Percentiles rank a stretch among this genome's conserved stretches.
Evolutionary conservation across 169 alveolate genomes (phyloP).

Genomic region (Plasmodium coatneyi): DNA sequence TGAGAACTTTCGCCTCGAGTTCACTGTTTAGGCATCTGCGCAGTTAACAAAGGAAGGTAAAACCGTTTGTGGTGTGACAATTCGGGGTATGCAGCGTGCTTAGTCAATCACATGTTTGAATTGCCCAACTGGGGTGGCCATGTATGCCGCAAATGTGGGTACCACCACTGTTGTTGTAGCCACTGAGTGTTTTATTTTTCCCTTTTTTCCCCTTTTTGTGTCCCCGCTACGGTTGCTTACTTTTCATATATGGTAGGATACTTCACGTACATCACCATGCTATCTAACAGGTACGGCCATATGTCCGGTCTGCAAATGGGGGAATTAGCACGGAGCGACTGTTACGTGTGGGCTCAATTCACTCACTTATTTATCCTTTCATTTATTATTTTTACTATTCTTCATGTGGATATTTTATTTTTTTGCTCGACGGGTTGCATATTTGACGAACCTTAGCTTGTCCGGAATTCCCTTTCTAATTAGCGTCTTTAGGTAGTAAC

Average conservation of each 20-base stretch:
- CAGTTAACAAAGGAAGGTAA: background rate
- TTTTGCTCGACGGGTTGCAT: background rate
- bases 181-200: background rate
- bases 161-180: background rate
- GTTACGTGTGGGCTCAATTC: background rate
- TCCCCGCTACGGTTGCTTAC: background rate
- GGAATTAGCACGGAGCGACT: background rate
- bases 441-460: conserved; percentile 76
- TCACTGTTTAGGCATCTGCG: conserved; percentile 76
- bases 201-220: background rate
- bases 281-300: conserved; percentile 71
- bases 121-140: background rate
- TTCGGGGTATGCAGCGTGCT: background rate
- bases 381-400: background rate
- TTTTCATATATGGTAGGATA: conserved; percentile 73
- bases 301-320: conserved; percentile 27
- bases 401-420: background rate
- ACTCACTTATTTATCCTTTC: background rate
- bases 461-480: conserved; percentile 87
- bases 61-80: background rate
- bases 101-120: background rate
- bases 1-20: conserved; percentile 79
- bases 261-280: conserved; percentile 50
- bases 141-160: background rate
- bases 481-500: conserved; percentile 73